Base-by-base conservation (phyloP, 1,284 basidiomycete species). In the Bondarzewia mesenterica region DNA sequence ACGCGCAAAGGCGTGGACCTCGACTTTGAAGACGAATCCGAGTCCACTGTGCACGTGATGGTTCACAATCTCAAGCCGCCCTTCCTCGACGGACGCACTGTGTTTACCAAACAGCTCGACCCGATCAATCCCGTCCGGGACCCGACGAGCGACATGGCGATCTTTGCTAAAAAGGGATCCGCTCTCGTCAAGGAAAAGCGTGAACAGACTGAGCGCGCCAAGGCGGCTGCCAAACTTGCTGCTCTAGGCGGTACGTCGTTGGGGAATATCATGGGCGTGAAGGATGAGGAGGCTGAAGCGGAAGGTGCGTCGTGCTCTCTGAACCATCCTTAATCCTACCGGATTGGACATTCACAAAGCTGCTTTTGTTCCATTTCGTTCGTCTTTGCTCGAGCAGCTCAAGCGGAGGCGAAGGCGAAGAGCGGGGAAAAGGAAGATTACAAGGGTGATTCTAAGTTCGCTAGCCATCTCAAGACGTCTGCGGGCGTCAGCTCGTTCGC, bases 31-130 rank as follows among this genome's bases (percentile, higher is more conserved):
- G 93, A 95, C 60, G 92, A 95, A 57, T 85, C 88, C 0, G 96
- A 98, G 64, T 92, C 89, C 1, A 88, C 93, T 0, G 94, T 99
- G 0, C 96, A 99, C 62, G 89, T 99, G 38, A 87, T 99, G 66
- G 89, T 97, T 1, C 96, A 99, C 59, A 89, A 98, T 63, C 79
- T 99, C 47, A 96, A 96, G 58, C 96, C 96, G 0, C 96, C 96
- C 0, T 99, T 99, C 74, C 75, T 99, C 49, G 95, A 99, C 58
- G 96, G 96, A 0, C 87, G 90, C 20, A 94, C 91, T 0, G 89
- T 97, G 0, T 99, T 89, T 64, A 99, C 96, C 2, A 94, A 89
- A 63, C 96, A 99, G 63, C 75, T 99, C 15, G 95, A 97, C 45
- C 94, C 96, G 0, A 90, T 99, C 66, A 97, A 97, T 59, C 96